Base-by-base conservation (phyloP, 2,329 filamentous ascomycete genomes). In the Ilyonectria destructans region DNA sequence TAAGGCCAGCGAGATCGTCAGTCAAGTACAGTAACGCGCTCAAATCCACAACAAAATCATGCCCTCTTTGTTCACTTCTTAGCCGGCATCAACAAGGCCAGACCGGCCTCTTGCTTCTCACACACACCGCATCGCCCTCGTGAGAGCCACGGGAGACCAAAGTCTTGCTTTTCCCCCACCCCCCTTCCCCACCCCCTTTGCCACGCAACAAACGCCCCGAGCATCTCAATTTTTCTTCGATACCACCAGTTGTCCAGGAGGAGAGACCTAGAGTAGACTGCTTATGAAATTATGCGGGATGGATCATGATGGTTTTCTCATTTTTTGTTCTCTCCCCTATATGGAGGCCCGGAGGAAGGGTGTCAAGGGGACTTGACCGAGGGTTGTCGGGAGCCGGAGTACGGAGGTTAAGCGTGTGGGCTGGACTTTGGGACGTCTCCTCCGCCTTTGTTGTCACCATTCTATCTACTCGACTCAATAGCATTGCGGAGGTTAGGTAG, bases 1-100 rank as follows among this genome's bases (percentile, higher is more conserved):
- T 75, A 92, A 93, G 82, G 96, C 96, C 65, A 96, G 91, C 82
- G 96, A 99, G 86, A 98, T 99, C 84, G 96, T 99, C 80, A 95
- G 94, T 83, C 89, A 92, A 80, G 90, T 92, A 64, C 88, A 90
- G 86, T 90, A 86, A 80, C 54, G 40, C 48, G 65, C 56, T 21
- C 57, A 40, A 67, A 65, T 37, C 26, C 58, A 62, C 21, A 43
- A 46, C 51, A 29, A 58, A 29, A 43, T 13, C 40, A 10, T 54
- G 17, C 33, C 29, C 40, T 33, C 62, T 58, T 65, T 45, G 61
- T 59, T 70, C 55, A 56, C 69, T 54, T 71, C 65, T 69, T 66
- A 52, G 48, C 60, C 62, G 57, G 66, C 58, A 37, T 70, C 62
- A 62, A 58, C 35, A 29, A 52, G 60, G 51, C 55, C 67, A 70